Conservation (phyloP, 495 filamentous ascomycete genomes). For the Annulohypoxylon moriforme region DNA sequence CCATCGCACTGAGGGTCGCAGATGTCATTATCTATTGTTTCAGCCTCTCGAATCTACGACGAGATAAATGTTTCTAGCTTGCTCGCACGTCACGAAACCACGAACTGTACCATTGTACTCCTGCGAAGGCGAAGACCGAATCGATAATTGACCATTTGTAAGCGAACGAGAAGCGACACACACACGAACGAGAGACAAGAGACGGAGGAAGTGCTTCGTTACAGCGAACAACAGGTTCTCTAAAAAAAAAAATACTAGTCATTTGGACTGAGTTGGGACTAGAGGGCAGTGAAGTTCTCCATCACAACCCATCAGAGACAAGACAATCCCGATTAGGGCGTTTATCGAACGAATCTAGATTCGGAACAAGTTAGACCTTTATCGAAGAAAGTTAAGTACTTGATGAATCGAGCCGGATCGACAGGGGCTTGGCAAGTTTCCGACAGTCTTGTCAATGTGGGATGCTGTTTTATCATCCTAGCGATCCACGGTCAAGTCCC, state of each 20-base stretch:
- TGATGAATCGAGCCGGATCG: slow-evolving; percentile 31
- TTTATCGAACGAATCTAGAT: slow-evolving; percentile 30
- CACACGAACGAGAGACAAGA: background rate
- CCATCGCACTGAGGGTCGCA: background rate
- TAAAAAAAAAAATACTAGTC: too few species aligned
- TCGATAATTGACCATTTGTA: background rate
- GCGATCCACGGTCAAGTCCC: slow-evolving; percentile 17
- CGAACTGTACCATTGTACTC: background rate
- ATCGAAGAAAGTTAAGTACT: slow-evolving; percentile 17
- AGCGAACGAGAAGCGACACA: background rate
- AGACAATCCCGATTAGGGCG: slow-evolving; percentile 20
- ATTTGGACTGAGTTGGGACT: too few species aligned
- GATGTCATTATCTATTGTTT: background rate
- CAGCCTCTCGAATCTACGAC: background rate
- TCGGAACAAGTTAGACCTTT: background rate
- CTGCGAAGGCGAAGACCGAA: background rate
- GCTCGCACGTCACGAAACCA: background rate
- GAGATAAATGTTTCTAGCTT: background rate
- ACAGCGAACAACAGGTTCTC: background rate
- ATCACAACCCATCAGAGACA: background rate
- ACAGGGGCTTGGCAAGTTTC: slow-evolving; percentile 30
- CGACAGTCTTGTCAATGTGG: slow-evolving; percentile 25
- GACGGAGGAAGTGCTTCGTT: background rate
- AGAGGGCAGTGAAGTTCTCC: background rate
- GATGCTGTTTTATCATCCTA: slow-evolving; percentile 34